Base-by-base conservation (phyloP, 148 eudicot species). In the Rhododendron mucronatum region DNA sequence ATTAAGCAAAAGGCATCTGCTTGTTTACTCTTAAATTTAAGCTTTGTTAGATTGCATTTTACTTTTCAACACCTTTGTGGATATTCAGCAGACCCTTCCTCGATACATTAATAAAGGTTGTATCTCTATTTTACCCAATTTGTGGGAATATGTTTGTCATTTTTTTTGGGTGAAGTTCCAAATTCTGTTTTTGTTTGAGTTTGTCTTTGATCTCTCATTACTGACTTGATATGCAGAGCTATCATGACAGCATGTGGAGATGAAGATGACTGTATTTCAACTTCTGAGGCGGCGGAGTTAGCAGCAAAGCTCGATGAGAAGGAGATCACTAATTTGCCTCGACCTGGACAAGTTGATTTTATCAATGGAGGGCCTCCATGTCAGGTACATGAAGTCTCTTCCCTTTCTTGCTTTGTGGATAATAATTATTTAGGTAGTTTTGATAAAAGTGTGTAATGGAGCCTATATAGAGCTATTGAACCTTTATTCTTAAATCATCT, bases 341-440 rank as follows among this genome's bases (percentile, higher is more conserved):
- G 89, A 77, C 98, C 98, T 69, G 98, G 98, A 84, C 93, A 93
- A 87, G 99, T 97, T 69, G 99, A 97, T 87, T 97, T 97, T 85
- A 97, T 97, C 55, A 97, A 97, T 82, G 99, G 99, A 83, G 99
- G 99, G 45, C 99, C 99, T 87, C 99, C 99, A 21, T 97, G 99
- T 89, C 99, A 97, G 94, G 98, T 96, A 83, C 57, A 55, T 14
- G 28, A 63, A 82, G 53, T 20, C 8, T 81, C 71, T 82, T 33
- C 71, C 14, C 35, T 16, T 41, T 82, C 71, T 82, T 61, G 50
- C 50, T 23, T 35, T 45, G 26, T 44, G 18, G 30, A 47, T 28
- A 16, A 47, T 83, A 7, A 30, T 69, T 83, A 55, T 23, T 78
- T 12, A 47, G 48, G 55, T 57, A 78, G 51, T n/a, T 44, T 78